These are phyloP conservation scores for Haplosporangium sp. DNA, from an alignment of 371 early-diverging fungal genomes.

Conservation along the genomic window DNA sequence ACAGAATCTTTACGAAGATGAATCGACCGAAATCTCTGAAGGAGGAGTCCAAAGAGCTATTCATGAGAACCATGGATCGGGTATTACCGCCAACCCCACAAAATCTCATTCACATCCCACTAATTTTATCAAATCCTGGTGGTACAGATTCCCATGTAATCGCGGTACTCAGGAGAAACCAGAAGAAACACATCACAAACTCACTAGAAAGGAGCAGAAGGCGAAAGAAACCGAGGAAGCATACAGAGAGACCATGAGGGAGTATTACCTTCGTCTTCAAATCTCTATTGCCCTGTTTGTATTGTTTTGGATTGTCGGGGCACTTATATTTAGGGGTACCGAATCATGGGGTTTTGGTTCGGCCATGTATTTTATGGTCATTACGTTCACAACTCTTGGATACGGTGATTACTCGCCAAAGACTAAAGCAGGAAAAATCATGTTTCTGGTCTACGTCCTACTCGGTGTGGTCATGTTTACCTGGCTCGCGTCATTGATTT, in stretches of 20 bases:
- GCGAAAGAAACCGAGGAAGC: conserved; percentile 21
- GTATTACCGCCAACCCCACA: background rate
- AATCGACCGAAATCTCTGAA: background rate
- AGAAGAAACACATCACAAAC: background rate
- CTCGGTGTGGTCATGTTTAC: conserved; percentile 41
- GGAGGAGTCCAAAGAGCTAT: background rate
- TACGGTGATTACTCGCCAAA: conserved; percentile 36
- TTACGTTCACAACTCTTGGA: conserved; percentile 37
- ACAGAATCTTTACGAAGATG: background rate
- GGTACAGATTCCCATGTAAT: background rate
- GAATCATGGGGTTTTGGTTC: conserved; percentile 40
- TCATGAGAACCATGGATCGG: background rate
- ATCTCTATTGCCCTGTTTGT: conserved; percentile 25
- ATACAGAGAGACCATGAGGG: conserved; percentile 30
- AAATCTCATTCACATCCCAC: background rate
- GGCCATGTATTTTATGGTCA: conserved; percentile 32
- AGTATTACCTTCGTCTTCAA: conserved; percentile 30
- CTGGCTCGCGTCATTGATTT: conserved; percentile 37
- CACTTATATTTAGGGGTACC: conserved; percentile 25
- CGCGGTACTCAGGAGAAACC: background rate
- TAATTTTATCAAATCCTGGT: background rate
- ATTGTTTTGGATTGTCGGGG: conserved; percentile 42
- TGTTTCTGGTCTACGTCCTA: conserved; percentile 36
- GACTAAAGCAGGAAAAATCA: conserved; percentile 28
- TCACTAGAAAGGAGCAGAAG: conserved; percentile 20